Percentiles rank a stretch among this genome's conserved stretches.
These are phyloP conservation scores for Beauveria asiatica DNA, from an alignment of 2,329 filamentous ascomycete species.

Conservation along the genomic window DNA sequence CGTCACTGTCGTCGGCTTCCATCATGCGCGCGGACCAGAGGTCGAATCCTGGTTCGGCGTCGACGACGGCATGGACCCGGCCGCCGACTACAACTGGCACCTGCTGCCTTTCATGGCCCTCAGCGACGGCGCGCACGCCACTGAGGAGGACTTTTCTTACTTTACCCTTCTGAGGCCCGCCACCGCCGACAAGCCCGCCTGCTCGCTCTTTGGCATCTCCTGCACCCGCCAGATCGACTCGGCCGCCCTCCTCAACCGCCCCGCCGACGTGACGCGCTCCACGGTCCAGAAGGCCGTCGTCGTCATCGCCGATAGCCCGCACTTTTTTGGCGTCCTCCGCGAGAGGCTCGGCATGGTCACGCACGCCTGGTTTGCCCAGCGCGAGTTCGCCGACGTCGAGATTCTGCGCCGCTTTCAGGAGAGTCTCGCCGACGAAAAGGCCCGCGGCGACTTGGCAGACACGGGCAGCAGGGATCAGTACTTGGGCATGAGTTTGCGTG, in stretches of 20 bases:
- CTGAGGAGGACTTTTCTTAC: slow-evolving; percentile 95
- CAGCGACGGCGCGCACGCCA: slow-evolving; percentile 87
- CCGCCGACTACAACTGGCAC: slow-evolving; percentile 78
- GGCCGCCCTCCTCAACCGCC: slow-evolving; percentile 64
- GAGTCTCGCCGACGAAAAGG: slow-evolving; percentile 63
- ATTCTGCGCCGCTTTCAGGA: slow-evolving; percentile 89
- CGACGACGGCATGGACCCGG: slow-evolving; percentile 56
- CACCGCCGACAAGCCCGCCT: slow-evolving; percentile 46
- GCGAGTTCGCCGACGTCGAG: slow-evolving; percentile 82
- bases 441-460: slow-evolving; percentile 46
- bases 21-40: slow-evolving; percentile 82
- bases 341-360: slow-evolving; percentile 87
- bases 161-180: slow-evolving; percentile 75
- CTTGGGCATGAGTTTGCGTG: slow-evolving; percentile 77
- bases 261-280: slow-evolving; percentile 86
- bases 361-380: slow-evolving; percentile 92
- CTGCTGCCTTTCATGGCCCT: slow-evolving; percentile 94
- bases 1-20: slow-evolving; percentile 74
- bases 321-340: slow-evolving; percentile 81
- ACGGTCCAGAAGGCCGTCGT: slow-evolving; percentile 98
- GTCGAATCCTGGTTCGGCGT: slow-evolving; percentile 85
- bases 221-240: slow-evolving; percentile 89
- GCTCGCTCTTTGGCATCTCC: slow-evolving; percentile 89
- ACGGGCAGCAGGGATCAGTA: slow-evolving; percentile 77
- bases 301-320: slow-evolving; percentile 83